These are phyloP conservation scores for Beauveria brongniartii DNA, from an alignment of 2,329 filamentous ascomycete genomes.

Conservation along the genomic window DNA sequence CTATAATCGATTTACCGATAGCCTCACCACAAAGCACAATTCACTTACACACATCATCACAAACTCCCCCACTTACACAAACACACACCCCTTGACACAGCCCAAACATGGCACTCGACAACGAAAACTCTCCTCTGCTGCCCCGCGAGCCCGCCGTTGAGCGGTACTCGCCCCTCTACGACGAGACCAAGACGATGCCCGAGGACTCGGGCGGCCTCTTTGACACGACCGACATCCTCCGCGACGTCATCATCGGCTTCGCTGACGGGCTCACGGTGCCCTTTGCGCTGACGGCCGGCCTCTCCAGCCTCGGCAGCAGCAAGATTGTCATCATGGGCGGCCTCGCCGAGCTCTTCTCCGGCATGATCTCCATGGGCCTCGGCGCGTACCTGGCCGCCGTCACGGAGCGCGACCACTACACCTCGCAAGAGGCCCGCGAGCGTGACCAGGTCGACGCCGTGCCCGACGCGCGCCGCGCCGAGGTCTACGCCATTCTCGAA, in stretches of 20 bases:
- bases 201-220: constrained; percentile 20
- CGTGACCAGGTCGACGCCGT: constrained; percentile 32
- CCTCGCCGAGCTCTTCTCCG: constrained; percentile 66
- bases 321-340: constrained; percentile 63
- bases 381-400: constrained; percentile 63
- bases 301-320: constrained; percentile 57
- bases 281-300: constrained; percentile 68
- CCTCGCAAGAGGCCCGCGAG: constrained; percentile 40
- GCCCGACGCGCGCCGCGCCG: constrained; percentile 37
- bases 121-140: constrained; percentile 27
- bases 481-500: constrained; percentile 42
- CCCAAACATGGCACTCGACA: constrained; percentile 19
- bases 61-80: not conserved
- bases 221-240: constrained; percentile 38
- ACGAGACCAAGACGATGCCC: constrained; percentile 15
- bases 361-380: constrained; percentile 70
- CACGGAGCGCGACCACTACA: constrained; percentile 45
- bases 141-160: constrained; percentile 24
- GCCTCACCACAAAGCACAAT: not conserved
- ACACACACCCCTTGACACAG: not conserved
- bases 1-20: no score
- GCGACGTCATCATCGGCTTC: constrained; percentile 66
- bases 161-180: constrained; percentile 18
- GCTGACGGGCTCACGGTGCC: constrained; percentile 74
- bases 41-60: not conserved